Percentiles rank a stretch among this genome's conserved stretches.
Conservation (phyloP, 331 rosid genomes). For the Spiraea crenata region DNA sequence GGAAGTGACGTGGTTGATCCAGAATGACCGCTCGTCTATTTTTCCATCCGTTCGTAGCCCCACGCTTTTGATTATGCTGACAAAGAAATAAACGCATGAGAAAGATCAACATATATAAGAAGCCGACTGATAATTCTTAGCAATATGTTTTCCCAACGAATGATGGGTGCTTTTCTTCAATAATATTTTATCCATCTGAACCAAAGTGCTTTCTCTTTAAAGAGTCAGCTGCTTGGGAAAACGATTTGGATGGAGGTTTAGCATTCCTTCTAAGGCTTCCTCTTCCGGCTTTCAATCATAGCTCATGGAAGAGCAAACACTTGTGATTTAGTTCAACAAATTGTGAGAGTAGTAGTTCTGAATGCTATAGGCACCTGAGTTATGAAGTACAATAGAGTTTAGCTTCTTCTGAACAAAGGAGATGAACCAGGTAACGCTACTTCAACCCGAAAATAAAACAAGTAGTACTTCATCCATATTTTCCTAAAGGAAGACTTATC, state of each 20-base stretch:
- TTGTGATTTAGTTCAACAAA: neutral
- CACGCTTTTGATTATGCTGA: constrained; percentile 80
- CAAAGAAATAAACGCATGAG: constrained; percentile 30
- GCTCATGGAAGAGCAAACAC: neutral
- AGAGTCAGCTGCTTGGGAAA: neutral
- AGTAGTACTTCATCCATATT: too few species aligned
- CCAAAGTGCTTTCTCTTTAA: neutral
- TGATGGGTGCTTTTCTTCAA: neutral
- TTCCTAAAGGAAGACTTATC: too few species aligned
- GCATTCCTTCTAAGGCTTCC: neutral
- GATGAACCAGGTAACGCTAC: neutral
- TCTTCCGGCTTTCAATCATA: neutral
- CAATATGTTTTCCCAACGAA: neutral
- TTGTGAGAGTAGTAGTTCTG: too few species aligned
- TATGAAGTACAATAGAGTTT: neutral
- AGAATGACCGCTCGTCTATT: constrained; percentile 85
- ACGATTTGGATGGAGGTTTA: neutral
- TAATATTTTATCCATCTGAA: neutral
- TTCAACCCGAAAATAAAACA: neutral
- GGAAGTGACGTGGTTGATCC: constrained; percentile 81
- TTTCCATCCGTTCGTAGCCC: constrained; percentile 83
- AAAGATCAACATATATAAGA: constrained; percentile 16
- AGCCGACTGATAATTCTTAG: neutral
- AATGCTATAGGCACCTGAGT: neutral
- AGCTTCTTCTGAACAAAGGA: neutral